Evolutionary conservation across 768 basidiomycete genomes (phyloP).

Genomic region (Auriculariales sp.): DNA sequence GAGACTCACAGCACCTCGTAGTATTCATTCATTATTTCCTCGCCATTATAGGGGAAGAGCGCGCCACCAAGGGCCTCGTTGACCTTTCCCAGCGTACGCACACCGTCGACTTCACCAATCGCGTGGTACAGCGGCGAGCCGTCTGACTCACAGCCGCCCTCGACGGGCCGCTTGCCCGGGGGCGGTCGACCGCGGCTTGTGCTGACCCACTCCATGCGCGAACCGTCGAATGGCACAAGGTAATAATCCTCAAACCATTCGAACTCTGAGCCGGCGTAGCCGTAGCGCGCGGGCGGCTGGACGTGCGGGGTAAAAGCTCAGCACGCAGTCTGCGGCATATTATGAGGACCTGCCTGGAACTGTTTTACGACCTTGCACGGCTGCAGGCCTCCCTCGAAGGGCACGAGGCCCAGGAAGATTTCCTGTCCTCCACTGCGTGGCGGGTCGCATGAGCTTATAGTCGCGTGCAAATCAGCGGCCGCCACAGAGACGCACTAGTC

Average conservation of each 20-base stretch:
- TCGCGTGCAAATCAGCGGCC: background rate
- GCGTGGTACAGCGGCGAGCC: constrained; percentile 60
- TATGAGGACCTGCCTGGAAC: too few relatives aligned
- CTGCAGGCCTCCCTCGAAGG: background rate
- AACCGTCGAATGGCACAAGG: constrained; percentile 50
- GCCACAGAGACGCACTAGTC: background rate
- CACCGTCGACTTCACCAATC: constrained; percentile 31
- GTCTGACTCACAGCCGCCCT: constrained; percentile 62
- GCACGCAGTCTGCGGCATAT: too few relatives aligned
- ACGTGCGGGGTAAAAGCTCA: too few relatives aligned
- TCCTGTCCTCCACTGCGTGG: background rate
- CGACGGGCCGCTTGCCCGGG: constrained; percentile 40
- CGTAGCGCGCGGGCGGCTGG: background rate
- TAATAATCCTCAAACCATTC: constrained; percentile 56
- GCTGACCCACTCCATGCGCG: constrained; percentile 62
- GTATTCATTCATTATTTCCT: constrained; percentile 23
- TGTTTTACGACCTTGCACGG: constrained; percentile 1
- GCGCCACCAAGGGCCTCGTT: constrained; percentile 46
- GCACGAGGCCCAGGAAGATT: background rate
- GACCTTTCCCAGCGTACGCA: constrained; percentile 57
- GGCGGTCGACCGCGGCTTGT: constrained; percentile 49
- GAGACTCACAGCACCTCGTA: constrained; percentile 30
- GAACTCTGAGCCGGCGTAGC: constrained; percentile 49
- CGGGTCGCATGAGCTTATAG: background rate
- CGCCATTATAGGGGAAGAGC: constrained; percentile 22